Evolutionary conservation across 768 basidiomycete species (phyloP), one percentile per base, ranked within the genome.

Genomic region (Boletus coccyginus): DNA sequence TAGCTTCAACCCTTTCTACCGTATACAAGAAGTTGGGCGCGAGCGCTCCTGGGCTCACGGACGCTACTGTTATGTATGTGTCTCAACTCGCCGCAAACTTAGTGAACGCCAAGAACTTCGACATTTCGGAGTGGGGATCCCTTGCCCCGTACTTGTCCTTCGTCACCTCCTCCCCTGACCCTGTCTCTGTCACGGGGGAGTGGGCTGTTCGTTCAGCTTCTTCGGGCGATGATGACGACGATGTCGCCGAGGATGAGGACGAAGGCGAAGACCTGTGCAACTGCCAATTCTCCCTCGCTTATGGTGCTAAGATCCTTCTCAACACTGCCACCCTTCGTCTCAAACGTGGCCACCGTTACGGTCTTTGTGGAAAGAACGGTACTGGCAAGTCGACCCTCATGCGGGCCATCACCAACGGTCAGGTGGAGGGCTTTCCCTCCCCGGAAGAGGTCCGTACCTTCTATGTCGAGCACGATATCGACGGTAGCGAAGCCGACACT

Each of bases 401-500:
- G 92, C 86, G 90, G 62, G 91, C 92, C 59, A 94, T 94, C 74
- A 91, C 86, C 76, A 94, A 93, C 67, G 92, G 90, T 57, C 95
- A 98, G 77, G 95, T 98, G 65, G 95, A 98, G 69, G 95, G 95
- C 66, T 98, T 98, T 89, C 95, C 95, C 13, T 95, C 94, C 19
- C 92, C 94, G 53, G 92, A 95, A 51, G 89, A 94, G 70, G 95
- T 98, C 71, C 93, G 95, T 73, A 98, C 95, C 59, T 98, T 96
- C 87, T 98, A 97, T 77, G 95, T 98, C 71, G 95, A 96, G 81
- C 95, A 98, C 81, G 95, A 98, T 73, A 97, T 98, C 62, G 95
- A 98, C 67, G 95, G 95, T 47, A 89, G 85, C 70, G 95, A 97
- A 74, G 95, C 84, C 58, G 90, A 92, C 16, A 97, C 89, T 52